Evolutionary conservation across 129 eudicot genomes (phyloP), one percentile per base, ranked within the genome.

Genomic region (Flaveria linearis): DNA sequence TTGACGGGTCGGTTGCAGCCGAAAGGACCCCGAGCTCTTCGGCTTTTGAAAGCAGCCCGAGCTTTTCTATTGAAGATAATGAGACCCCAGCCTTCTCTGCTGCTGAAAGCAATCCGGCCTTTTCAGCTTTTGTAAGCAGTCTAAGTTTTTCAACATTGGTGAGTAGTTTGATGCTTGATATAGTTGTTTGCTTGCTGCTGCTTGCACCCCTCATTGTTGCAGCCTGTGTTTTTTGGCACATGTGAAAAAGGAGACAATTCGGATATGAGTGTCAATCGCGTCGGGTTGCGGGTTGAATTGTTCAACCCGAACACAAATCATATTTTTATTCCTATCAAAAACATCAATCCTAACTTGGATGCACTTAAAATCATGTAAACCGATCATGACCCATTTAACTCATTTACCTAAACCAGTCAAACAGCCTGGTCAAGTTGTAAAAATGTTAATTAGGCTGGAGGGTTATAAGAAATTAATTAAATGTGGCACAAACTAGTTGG

Each of bases 41-140:
- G 0, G 98, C 98, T 66, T 93, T 93, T 12, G 97, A 93, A 6
- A 91, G 93, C n/a, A 91, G 79, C 12, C 97, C 98, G 4, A 86
- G 83, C 72, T 85, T 85, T 88, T 93, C 98, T 16, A 93, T 93
- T 5, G 96, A 72, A 3, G 97, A 88, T 25, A 93, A 70, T 4
- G 97, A 88, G 49, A 93, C 74, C 2, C 98, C 98, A 0, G 76
- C 76, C 11, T 88, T 88, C 79, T 93, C 98, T 14, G 98, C 98
- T 20, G 96, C 91, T 0, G 98, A 87, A 14, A 93, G 86, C 26
- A 93, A 74, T 9, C 98, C 98, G 18, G 98, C 98, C 68, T 90
- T 93, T 80, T 93, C 98, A 1, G 98, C 98, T 86, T 93, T 93
- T 30, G 93, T 93, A 28, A 93, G 87, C 3, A 93, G 96, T 26